phyloP scores from a whole-genome alignment of 2,329 filamentous ascomycete genomes.

The Fusarium musae region DNA sequence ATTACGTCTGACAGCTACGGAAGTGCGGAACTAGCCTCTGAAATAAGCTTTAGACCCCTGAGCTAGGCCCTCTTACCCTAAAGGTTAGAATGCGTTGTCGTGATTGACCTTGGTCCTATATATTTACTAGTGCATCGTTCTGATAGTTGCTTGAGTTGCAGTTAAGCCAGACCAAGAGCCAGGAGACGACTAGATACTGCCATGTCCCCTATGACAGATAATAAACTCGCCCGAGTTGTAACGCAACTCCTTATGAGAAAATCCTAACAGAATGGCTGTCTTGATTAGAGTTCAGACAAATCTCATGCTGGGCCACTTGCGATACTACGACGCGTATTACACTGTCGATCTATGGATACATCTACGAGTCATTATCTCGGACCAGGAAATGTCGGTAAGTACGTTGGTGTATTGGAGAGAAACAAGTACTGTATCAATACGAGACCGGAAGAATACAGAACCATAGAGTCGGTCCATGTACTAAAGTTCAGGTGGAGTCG shows the following conservation, averaged over 20 bases:
- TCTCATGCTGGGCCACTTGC: background rate
- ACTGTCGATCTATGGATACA: background rate
- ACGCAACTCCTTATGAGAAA: background rate
- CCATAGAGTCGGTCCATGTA: background rate
- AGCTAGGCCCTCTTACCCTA: background rate
- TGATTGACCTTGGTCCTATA: background rate
- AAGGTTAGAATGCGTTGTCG: background rate
- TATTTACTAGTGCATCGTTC: background rate
- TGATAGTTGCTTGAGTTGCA: fast-evolving
- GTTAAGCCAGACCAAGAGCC: background rate
- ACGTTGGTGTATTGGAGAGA: no score
- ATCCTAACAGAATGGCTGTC: no score
- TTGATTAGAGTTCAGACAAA: background rate
- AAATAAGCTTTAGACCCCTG: background rate
- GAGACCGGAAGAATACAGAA: fast-evolving
- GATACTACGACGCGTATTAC: background rate
- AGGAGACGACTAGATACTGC: background rate
- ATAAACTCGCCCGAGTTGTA: background rate
- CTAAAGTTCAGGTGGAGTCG: background rate
- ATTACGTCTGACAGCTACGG: background rate
- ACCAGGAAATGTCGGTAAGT: background rate
- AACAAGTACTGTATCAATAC: background rate
- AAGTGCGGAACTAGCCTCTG: background rate
- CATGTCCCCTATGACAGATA: no score
- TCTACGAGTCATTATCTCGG: background rate